Conservation (phyloP, 1,284 basidiomycete genomes). For the Irpex rosettiformis region DNA sequence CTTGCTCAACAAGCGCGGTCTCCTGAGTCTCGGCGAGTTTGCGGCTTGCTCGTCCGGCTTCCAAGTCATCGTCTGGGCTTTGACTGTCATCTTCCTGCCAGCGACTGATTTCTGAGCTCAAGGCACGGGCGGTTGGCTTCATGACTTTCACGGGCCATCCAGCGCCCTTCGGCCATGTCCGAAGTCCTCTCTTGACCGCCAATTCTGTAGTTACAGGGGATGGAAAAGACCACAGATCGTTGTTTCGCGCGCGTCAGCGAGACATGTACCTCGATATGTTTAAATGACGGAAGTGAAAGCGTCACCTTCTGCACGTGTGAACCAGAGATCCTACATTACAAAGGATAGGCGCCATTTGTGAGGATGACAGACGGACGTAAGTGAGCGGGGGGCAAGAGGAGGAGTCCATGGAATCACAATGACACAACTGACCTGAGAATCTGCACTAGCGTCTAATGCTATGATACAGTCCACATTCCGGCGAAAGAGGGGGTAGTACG, state of each 20-base stretch:
- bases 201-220: slow-evolving; percentile 24
- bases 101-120: slow-evolving; percentile 9
- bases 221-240: neutral
- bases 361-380: neutral
- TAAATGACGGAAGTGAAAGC: slow-evolving; percentile 3
- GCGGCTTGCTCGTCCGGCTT: slow-evolving; percentile 17
- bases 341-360: neutral
- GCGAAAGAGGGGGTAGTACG: slow-evolving; percentile 36
- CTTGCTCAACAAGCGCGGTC: slow-evolving; percentile 23
- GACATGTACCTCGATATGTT: slow-evolving; percentile 1
- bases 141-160: slow-evolving; percentile 29
- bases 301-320: slow-evolving; percentile 34
- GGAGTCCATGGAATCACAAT: neutral
- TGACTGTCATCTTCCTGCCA: neutral
- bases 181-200: slow-evolving; percentile 30
- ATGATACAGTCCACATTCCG: slow-evolving; percentile 39
- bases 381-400: neutral
- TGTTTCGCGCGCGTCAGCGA: neutral
- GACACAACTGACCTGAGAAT: slow-evolving; percentile 30
- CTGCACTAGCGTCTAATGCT: slow-evolving; percentile 39
- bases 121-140: slow-evolving; percentile 1
- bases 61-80: slow-evolving; percentile 5
- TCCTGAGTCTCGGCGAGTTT: slow-evolving; percentile 26
- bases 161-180: slow-evolving; percentile 35
- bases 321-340: slow-evolving; percentile 34